Conservation (phyloP, 1,139 yeast species). For the Suhomyces anneliseae region DNA sequence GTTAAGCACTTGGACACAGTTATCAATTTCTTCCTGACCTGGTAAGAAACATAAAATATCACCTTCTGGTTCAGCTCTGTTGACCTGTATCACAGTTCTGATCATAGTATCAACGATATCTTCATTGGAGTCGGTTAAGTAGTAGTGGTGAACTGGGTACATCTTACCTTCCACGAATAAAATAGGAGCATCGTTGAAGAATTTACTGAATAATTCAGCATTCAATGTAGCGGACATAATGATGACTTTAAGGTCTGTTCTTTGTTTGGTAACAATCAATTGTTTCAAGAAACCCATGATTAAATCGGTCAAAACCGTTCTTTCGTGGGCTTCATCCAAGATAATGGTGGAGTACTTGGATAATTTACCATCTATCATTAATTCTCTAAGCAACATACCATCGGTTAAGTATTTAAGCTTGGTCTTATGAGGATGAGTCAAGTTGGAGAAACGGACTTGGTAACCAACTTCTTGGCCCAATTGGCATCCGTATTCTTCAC, state of each 20-base stretch:
- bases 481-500: slow-evolving; percentile 78
- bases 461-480: slow-evolving; percentile 90
- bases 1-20: slow-evolving; percentile 63
- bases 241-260: slow-evolving; percentile 59
- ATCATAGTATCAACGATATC: slow-evolving; percentile 83
- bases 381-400: slow-evolving; percentile 93
- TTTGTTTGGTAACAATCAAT: slow-evolving; percentile 45
- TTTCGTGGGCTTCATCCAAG: slow-evolving; percentile 96
- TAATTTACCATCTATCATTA: slow-evolving; percentile 72
- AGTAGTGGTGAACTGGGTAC: slow-evolving; percentile 76
- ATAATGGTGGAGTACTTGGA: slow-evolving; percentile 72
- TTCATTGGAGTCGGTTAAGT: slow-evolving; percentile 59
- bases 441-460: slow-evolving; percentile 75
- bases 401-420: slow-evolving; percentile 86
- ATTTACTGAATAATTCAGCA: slow-evolving; percentile 82
- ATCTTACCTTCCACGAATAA: slow-evolving; percentile 87
- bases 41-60: slow-evolving; percentile 89
- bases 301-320: slow-evolving; percentile 89
- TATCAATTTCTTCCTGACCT: slow-evolving; percentile 97
- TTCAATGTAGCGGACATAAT: slow-evolving; percentile 96
- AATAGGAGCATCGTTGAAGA: slow-evolving; percentile 77
- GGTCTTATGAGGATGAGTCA: slow-evolving; percentile 46
- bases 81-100: slow-evolving; percentile 74
- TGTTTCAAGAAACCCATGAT: slow-evolving; percentile 84
- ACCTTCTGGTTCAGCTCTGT: slow-evolving; percentile 77